Conservation (phyloP, 2,329 filamentous ascomycete species). For the Fusarium tuaranense region DNA sequence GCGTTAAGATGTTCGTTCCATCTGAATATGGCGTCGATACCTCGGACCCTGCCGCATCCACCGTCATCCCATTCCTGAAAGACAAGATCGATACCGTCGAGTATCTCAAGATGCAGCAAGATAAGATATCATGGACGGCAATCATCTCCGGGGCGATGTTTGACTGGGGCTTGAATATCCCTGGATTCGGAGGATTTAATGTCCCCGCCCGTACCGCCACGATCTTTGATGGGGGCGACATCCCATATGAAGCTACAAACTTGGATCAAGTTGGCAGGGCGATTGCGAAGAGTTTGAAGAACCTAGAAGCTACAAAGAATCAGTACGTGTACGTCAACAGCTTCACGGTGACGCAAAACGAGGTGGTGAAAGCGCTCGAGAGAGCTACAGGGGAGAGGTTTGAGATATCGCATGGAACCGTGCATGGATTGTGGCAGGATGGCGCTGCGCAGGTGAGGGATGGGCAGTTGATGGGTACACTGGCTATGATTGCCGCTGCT, state of each 20-base stretch:
- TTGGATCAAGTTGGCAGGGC: slow-evolving; percentile 22
- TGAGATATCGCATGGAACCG: not conserved
- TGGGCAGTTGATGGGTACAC: not conserved
- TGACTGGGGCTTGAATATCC: slow-evolving; percentile 22
- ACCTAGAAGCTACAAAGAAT: slow-evolving; percentile 10
- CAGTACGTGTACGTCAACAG: slow-evolving; percentile 19
- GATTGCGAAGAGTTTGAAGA: slow-evolving; percentile 13
- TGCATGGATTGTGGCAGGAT: not conserved
- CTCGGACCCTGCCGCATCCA: not conserved
- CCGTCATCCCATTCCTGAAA: slow-evolving; percentile 4
- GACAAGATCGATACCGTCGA: slow-evolving; percentile 10
- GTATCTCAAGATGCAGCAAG: slow-evolving; percentile 7
- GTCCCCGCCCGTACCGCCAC: not conserved
- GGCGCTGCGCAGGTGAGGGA: not conserved
- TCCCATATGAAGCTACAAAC: slow-evolving; percentile 15
- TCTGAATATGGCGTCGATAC: not conserved
- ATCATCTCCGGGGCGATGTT: slow-evolving; percentile 12
- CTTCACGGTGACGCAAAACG: slow-evolving; percentile 19
- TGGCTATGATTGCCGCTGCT: not conserved
- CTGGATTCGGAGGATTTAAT: not conserved
- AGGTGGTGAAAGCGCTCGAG: slow-evolving; percentile 11
- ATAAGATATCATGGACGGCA: slow-evolving; percentile 19
- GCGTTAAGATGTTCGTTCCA: not conserved
- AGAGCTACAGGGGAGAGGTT: slow-evolving; percentile 3
- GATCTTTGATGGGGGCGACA: slow-evolving; percentile 11